phyloP scores from a whole-genome alignment of 2,329 filamentous ascomycete genomes.

The Westerdykella ornata region DNA sequence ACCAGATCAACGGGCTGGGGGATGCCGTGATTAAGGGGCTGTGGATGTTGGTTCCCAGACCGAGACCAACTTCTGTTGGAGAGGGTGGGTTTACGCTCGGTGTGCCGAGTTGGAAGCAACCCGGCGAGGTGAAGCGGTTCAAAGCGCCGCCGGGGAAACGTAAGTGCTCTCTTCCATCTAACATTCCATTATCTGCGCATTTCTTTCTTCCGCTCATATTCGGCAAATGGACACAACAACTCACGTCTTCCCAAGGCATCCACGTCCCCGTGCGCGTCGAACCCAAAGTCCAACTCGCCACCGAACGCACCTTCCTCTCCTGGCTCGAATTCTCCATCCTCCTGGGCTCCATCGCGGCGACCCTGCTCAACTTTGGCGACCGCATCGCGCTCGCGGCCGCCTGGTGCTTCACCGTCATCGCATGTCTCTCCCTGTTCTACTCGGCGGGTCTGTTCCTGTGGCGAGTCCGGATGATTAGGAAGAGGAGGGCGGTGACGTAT shows the following conservation, averaged over 20 bases:
- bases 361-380: conserved; percentile 39
- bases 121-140: conserved; percentile 46
- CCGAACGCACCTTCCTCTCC: conserved; percentile 89
- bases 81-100: conserved; percentile 38
- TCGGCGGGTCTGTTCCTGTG: conserved; percentile 79
- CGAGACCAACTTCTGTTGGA: conserved; percentile 41
- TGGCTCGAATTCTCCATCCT: conserved; percentile 98
- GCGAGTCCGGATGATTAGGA: conserved; percentile 77
- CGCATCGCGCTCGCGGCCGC: conserved; percentile 41
- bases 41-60: conserved; percentile 32
- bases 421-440: conserved; percentile 72
- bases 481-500: conserved; percentile 77
- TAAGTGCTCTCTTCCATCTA: conserved; percentile 11
- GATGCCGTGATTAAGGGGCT: conserved; percentile 25
- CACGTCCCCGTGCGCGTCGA: conserved; percentile 94
- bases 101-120: conserved; percentile 38
- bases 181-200: not conserved
- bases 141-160: conserved; percentile 71
- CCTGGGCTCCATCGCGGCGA: conserved; percentile 53
- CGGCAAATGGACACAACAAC: no score
- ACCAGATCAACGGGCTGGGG: conserved; percentile 46
- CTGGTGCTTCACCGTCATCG: conserved; percentile 74
- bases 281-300: conserved; percentile 95
- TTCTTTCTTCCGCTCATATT: not conserved
- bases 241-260: conserved; percentile 52